Conservation (phyloP, 139 green algal species). For the Ulvella scutata region DNA sequence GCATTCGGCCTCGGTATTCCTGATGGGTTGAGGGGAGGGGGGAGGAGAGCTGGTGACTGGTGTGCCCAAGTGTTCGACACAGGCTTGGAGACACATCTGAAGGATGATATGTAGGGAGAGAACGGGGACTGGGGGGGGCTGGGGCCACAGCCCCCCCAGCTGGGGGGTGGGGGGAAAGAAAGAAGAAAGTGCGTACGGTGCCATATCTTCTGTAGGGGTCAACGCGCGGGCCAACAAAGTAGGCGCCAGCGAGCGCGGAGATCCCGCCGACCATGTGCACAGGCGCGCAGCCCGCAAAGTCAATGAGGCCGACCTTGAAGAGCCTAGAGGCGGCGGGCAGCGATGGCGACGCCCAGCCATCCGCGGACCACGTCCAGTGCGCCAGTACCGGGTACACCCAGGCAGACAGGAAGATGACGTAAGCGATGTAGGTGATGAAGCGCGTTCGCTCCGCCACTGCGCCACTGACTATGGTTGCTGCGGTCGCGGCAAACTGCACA, state of each 20-base stretch:
- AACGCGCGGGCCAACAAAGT: conserved; percentile 64
- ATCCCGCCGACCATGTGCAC: conserved; percentile 67
- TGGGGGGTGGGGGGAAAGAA: too few species aligned
- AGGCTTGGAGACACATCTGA: too few species aligned
- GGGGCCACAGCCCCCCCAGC: too few species aligned
- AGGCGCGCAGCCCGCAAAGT: conserved; percentile 38
- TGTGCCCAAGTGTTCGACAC: too few species aligned
- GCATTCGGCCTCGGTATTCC: too few species aligned
- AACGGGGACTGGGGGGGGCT: too few species aligned
- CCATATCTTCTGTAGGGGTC: conserved; percentile 65
- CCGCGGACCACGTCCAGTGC: conserved; percentile 40
- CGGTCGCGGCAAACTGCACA: conserved; percentile 20
- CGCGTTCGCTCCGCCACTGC: conserved; percentile 26
- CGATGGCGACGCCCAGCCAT: conserved; percentile 45
- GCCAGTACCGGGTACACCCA: conserved; percentile 59
- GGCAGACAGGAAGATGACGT: conserved; percentile 33
- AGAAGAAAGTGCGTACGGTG: too few species aligned
- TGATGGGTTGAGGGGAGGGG: too few species aligned
- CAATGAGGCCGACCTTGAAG: conserved; percentile 26
- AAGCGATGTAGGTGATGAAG: conserved; percentile 31
- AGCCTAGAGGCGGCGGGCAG: conserved; percentile 4
- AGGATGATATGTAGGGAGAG: too few species aligned
- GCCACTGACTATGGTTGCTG: conserved; percentile 20
- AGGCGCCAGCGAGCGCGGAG: conserved; percentile 53
- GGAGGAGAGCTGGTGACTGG: too few species aligned